A percentile compares a stretch with the other conserved stretches of the same genome.
phyloP scores from a whole-genome alignment of 352 stramenopile species.

The Pythium oligandrum region DNA sequence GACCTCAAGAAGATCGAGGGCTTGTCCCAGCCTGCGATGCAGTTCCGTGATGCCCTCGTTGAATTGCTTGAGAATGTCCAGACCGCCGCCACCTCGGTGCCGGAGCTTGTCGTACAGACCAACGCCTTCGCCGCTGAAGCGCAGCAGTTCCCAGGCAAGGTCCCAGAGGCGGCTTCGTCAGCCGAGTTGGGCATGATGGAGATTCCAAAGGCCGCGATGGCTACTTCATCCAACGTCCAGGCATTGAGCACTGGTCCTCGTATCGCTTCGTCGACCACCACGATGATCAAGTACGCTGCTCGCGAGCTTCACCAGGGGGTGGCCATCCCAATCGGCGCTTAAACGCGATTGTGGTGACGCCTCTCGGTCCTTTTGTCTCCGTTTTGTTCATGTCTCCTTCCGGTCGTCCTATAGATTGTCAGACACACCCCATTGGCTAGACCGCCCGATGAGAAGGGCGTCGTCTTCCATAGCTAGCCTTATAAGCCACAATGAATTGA shows the following conservation, averaged over 20 bases:
- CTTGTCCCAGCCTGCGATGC: slow-evolving; percentile 28
- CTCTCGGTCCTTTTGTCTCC: too few species aligned
- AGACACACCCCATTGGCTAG: too few species aligned
- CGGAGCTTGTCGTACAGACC: slow-evolving; percentile 36
- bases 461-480: too few species aligned
- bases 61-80: slow-evolving; percentile 51
- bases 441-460: too few species aligned
- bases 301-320: slow-evolving; percentile 36
- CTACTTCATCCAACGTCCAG: slow-evolving; percentile 40
- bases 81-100: slow-evolving; percentile 38
- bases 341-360: background rate
- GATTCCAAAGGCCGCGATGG: slow-evolving; percentile 31
- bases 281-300: slow-evolving; percentile 52
- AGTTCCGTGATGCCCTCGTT: slow-evolving; percentile 43
- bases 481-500: too few species aligned
- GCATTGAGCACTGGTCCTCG: slow-evolving; percentile 40
- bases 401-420: too few species aligned
- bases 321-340: slow-evolving; percentile 29
- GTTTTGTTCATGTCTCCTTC: too few species aligned
- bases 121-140: slow-evolving; percentile 32
- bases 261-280: slow-evolving; percentile 34
- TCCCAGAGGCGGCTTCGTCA: slow-evolving; percentile 33
- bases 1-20: slow-evolving; percentile 43
- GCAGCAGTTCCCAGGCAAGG: slow-evolving; percentile 36
- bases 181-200: slow-evolving; percentile 35